phyloP scores from a whole-genome alignment of 176 grass and related monocot species.

The Oryza glumipatula region DNA sequence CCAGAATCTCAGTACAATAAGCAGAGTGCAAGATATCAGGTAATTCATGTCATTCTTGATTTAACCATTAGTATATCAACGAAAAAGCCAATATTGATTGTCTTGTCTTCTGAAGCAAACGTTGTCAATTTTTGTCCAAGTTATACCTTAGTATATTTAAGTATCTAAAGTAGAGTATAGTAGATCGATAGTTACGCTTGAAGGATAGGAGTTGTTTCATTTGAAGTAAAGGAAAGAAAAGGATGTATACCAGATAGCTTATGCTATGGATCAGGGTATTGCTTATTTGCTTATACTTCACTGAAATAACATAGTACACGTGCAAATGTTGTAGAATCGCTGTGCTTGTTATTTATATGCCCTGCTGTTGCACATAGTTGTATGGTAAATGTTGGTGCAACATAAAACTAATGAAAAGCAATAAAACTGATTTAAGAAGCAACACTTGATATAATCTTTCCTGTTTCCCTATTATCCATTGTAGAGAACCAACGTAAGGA shows the following conservation, averaged over 20 bases:
- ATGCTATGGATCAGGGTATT: not conserved
- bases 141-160: slow-evolving; percentile 6
- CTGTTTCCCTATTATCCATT: not conserved
- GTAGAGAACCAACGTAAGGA: slow-evolving; percentile 8
- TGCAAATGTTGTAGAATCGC: not conserved
- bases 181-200: slow-evolving; percentile 20
- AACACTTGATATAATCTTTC: not conserved
- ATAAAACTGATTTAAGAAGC: not conserved
- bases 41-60: slow-evolving; percentile 48
- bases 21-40: slow-evolving; percentile 66
- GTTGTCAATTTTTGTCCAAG: not conserved
- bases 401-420: not conserved
- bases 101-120: slow-evolving; percentile 18
- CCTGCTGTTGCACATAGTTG: not conserved
- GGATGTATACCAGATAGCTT: not conserved
- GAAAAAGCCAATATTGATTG: not conserved
- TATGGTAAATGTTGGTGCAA: not conserved
- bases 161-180: slow-evolving; percentile 23
- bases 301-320: not conserved
- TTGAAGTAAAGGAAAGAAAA: slow-evolving; percentile 33
- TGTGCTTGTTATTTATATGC: slow-evolving; percentile 1
- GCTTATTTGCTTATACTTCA: slow-evolving; percentile 5
- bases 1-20: slow-evolving; percentile 64
- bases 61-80: slow-evolving; percentile 19
- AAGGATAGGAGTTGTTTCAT: slow-evolving; percentile 31